A percentile compares a stretch with the other conserved stretches of the same genome.
These are phyloP conservation scores for Debaryomycetaceae sp. DNA, from an alignment of 1,139 yeast genomes.

Conservation along the genomic window DNA sequence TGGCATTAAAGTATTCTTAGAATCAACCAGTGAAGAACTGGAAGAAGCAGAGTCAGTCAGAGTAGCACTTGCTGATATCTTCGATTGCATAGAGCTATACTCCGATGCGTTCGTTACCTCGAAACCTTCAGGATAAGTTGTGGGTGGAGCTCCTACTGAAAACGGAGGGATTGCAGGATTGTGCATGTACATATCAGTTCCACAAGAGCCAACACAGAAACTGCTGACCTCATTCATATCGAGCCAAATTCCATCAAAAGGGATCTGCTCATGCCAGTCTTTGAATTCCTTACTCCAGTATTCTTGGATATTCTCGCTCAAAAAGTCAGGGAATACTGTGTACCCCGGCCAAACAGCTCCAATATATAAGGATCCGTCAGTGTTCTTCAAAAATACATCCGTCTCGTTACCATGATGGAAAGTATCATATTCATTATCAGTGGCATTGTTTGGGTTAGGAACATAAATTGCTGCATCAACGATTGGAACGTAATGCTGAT, in stretches of 20 bases:
- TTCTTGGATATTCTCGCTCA: slow-evolving; percentile 18
- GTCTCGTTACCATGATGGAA: slow-evolving; percentile 21
- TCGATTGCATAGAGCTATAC: slow-evolving; percentile 13
- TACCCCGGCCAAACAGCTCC: slow-evolving; percentile 26
- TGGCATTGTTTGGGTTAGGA: slow-evolving; percentile 20
- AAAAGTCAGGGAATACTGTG: slow-evolving; percentile 32
- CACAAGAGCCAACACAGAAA: slow-evolving; percentile 31
- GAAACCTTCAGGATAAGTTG: slow-evolving; percentile 17
- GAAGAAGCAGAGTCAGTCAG: slow-evolving; percentile 9
- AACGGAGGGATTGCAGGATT: slow-evolving; percentile 22
- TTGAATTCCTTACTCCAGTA: slow-evolving; percentile 22
- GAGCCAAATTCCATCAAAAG: slow-evolving; percentile 31
- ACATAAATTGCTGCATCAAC: slow-evolving; percentile 31
- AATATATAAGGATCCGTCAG: slow-evolving; percentile 21
- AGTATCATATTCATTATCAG: slow-evolving; percentile 18
- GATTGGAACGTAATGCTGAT: slow-evolving; percentile 29
- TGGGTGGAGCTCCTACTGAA: slow-evolving; percentile 12
- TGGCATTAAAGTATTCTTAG: slow-evolving; percentile 16
- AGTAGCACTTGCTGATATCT: slow-evolving; percentile 9
- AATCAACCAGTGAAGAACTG: slow-evolving; percentile 13
- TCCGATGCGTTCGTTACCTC: slow-evolving; percentile 18
- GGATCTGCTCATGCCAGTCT: slow-evolving; percentile 18
- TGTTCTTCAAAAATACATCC: slow-evolving; percentile 26
- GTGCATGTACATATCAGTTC: slow-evolving; percentile 14
- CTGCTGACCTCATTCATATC: slow-evolving; percentile 35